Evolutionary conservation across 768 basidiomycete genomes (phyloP).

Genomic region (Lanmaoa rubissima): DNA sequence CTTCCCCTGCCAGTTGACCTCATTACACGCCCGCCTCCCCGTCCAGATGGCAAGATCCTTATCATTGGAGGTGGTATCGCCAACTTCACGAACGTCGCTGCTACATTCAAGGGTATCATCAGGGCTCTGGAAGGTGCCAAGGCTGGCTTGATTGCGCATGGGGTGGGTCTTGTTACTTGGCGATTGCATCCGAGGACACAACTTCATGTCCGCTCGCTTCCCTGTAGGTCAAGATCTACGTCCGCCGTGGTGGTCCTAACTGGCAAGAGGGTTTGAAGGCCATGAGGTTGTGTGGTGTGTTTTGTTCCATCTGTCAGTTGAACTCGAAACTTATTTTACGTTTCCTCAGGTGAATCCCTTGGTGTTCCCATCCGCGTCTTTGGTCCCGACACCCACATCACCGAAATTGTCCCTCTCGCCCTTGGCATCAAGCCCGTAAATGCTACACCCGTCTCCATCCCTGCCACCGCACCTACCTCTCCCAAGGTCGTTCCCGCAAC

Average conservation of each 20-base stretch:
- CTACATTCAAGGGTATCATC: conserved; percentile 99
- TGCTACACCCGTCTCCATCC: conserved; percentile 34
- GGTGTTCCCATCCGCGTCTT: conserved; percentile 97
- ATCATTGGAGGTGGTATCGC: conserved; percentile 99
- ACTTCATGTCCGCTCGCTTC: conserved; percentile 36
- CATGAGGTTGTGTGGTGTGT: conserved; percentile 82
- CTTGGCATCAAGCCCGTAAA: conserved; percentile 61
- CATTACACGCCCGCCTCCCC: conserved; percentile 85
- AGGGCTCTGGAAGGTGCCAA: conserved; percentile 94
- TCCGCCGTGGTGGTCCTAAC: conserved; percentile 98
- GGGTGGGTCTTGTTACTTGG: conserved; percentile 11
- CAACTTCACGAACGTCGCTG: conserved; percentile 99
- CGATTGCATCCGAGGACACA: neutral
- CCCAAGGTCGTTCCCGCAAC: conserved; percentile 26
- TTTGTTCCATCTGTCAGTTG: neutral
- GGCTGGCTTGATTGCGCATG: conserved; percentile 63
- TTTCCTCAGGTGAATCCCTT: conserved; percentile 69
- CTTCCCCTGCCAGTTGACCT: conserved; percentile 65
- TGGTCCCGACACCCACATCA: conserved; percentile 98
- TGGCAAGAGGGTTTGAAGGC: conserved; percentile 99
- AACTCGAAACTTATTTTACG: neutral
- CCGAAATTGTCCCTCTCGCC: conserved; percentile 97
- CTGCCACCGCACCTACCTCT: conserved; percentile 48
- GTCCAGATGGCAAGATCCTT: conserved; percentile 91
- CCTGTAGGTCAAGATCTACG: conserved; percentile 83